phyloP scores from a whole-genome alignment of 2,329 filamentous ascomycete genomes.

The Fusarium staphyleae region DNA sequence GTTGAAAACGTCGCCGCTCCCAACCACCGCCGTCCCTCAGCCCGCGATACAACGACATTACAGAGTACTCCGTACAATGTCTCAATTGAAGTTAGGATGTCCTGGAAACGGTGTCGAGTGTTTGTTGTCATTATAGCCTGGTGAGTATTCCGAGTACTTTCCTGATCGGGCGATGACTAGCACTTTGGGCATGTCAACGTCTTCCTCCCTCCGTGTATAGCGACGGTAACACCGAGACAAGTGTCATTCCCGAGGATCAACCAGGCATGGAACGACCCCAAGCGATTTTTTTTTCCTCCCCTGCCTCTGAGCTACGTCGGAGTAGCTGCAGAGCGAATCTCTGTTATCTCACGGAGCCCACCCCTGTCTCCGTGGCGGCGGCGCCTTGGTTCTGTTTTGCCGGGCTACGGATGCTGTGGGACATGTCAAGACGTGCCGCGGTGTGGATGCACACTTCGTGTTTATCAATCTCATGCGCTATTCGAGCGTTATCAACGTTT shows the following conservation, averaged over 20 bases:
- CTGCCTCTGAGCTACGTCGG: constrained; percentile 7
- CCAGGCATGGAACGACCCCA: constrained; percentile 16
- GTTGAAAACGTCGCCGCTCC: constrained; percentile 22
- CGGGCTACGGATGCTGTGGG: constrained; percentile 33
- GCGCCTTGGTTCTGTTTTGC: constrained; percentile 28
- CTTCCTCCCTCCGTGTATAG: constrained; percentile 11
- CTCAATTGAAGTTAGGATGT: neutral
- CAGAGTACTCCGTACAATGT: too few relatives aligned
- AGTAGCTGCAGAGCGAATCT: constrained; percentile 9
- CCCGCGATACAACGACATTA: constrained; percentile 4
- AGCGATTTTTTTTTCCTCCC: constrained; percentile 14
- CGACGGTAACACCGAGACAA: constrained; percentile 41
- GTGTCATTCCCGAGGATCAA: constrained; percentile 40
- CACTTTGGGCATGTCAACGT: constrained; percentile 21
- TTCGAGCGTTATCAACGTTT: constrained; percentile 2
- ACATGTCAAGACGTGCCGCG: constrained; percentile 21
- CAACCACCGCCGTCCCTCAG: constrained; percentile 15
- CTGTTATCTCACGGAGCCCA: constrained; percentile 13
- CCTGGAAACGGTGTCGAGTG: constrained; percentile 6
- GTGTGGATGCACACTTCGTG: constrained; percentile 19
- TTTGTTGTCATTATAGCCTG: constrained; percentile 13
- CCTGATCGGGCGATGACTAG: constrained; percentile 35
- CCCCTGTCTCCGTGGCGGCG: constrained; percentile 37
- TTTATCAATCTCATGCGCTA: constrained; percentile 39
- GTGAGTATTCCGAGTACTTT: constrained; percentile 18